Base-by-base conservation (phyloP, 2,329 filamentous ascomycete genomes). In the Talaromyces sp. region DNA sequence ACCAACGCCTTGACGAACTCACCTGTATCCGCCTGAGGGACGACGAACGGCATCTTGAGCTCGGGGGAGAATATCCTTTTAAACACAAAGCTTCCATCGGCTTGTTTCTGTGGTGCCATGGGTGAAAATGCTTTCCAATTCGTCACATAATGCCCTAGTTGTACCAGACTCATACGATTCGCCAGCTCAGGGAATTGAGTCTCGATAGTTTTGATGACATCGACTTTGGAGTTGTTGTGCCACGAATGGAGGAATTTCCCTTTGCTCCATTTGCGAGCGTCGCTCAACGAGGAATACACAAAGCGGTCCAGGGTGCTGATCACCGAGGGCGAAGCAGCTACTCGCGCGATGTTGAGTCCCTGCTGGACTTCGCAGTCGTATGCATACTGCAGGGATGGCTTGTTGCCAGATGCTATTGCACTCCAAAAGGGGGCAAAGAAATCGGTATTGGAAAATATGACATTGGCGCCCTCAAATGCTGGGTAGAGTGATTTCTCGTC, bases 391-490 rank as follows among this genome's bases (percentile, higher is more conserved):
- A 13, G 16, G 1, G 50, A 35, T 37, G 50, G 37, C 13, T 54
- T 8, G 35, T 54, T 54, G 16, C 31, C n/a, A 3, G 50, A 54
- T 1, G 31, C 31, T 19, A 54, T 37, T 54, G 31, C 31, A 6
- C 31, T 3, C 10, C 35, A 54, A n/a, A 54, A 14, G 19, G 19
- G 27, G 16, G 33, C 59, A 13, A 61, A 87, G 73, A 83, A 87
- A 67, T 86, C 80, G 0, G 85, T 87, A 52, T 85, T 81, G 67
- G 78, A 78, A 73, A 82, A 86, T 45, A 85, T 82, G 19, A 81
- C 81, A 58, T 81, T 71, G 0, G 83, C 76, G 47, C 81, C 81
- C 8, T 73, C 68, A 58, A 87, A 69, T 13, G 82, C 84, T 45
- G 74, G 71, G 47, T 76, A 70, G 37, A 86, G 69, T 4, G 80